Evolutionary conservation across 1,139 yeast genomes (phyloP).

Genomic region (Ogataea hybrid): DNA sequence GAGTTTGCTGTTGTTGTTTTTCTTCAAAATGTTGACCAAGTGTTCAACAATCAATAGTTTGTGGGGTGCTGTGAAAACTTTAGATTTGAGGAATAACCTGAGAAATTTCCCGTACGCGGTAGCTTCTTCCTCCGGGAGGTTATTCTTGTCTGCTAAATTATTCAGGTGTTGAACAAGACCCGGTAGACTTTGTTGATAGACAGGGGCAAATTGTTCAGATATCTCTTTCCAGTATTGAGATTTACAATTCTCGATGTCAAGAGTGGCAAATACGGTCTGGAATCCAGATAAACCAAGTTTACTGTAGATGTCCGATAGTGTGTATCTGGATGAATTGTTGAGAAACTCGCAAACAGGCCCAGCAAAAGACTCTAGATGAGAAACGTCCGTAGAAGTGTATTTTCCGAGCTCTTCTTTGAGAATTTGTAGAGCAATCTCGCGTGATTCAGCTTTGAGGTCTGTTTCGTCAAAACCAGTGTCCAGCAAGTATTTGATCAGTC

Average conservation of each 20-base stretch:
- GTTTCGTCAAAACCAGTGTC: not conserved
- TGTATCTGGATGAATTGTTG: not conserved
- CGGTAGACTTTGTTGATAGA: constrained; percentile 21
- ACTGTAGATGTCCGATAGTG: not conserved
- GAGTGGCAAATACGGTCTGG: constrained; percentile 2
- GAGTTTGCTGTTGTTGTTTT: constrained; percentile 4
- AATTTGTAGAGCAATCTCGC: not conserved
- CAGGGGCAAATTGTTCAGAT: constrained; percentile 21
- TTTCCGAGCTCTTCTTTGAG: not conserved
- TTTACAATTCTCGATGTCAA: not conserved
- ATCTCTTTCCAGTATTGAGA: not conserved
- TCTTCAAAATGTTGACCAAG: constrained; percentile 7
- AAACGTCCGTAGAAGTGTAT: not conserved
- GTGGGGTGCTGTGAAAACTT: constrained; percentile 30
- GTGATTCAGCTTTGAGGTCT: not conserved
- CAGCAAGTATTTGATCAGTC: not conserved
- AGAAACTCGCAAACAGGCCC: not conserved
- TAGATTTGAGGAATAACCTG: constrained; percentile 26
- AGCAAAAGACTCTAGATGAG: not conserved
- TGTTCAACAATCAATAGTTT: constrained; percentile 30
- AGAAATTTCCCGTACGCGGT: constrained; percentile 17
- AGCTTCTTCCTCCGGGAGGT: constrained; percentile 17
- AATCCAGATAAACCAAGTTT: constrained; percentile 1
- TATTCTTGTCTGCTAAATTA: constrained; percentile 15
- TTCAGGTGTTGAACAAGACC: constrained; percentile 29